Percentiles rank a stretch among this genome's conserved stretches.
Conservation (phyloP, 2,329 filamentous ascomycete genomes). For the Fusarium xyrophilum region DNA sequence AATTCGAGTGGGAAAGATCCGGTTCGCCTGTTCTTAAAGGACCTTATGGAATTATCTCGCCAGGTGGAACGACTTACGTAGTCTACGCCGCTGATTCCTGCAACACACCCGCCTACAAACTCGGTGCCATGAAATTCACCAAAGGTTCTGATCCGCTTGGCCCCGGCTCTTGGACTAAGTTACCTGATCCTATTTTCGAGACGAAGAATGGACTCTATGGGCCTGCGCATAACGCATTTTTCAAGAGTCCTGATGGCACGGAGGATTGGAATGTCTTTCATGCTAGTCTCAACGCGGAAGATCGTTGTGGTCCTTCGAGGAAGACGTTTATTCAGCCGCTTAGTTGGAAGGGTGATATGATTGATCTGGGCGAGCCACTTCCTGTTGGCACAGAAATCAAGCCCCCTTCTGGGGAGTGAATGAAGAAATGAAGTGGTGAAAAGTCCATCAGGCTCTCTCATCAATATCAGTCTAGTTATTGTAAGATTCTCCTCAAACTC, state of each 20-base stretch:
- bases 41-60: neutral
- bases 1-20: neutral
- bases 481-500: neutral
- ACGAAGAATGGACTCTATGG: neutral
- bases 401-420: neutral
- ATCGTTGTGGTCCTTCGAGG: neutral
- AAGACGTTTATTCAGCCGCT: neutral
- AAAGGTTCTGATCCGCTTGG: neutral
- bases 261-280: neutral
- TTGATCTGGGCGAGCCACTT: neutral
- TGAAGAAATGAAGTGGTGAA: no score
- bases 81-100: neutral
- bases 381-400: neutral
- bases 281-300: neutral
- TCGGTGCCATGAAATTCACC: neutral
- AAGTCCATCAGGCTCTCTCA: neutral
- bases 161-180: neutral
- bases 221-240: neutral
- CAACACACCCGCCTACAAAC: neutral
- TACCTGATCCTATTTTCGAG: neutral
- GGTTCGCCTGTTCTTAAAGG: neutral
- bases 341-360: neutral
- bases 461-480: accelerated
- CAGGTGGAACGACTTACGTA: neutral
- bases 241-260: neutral